A percentile compares a stretch with the other conserved stretches of the same genome.
phyloP scores from a whole-genome alignment of 2,329 filamentous ascomycete species.

The Penicillium hesseltinei region DNA sequence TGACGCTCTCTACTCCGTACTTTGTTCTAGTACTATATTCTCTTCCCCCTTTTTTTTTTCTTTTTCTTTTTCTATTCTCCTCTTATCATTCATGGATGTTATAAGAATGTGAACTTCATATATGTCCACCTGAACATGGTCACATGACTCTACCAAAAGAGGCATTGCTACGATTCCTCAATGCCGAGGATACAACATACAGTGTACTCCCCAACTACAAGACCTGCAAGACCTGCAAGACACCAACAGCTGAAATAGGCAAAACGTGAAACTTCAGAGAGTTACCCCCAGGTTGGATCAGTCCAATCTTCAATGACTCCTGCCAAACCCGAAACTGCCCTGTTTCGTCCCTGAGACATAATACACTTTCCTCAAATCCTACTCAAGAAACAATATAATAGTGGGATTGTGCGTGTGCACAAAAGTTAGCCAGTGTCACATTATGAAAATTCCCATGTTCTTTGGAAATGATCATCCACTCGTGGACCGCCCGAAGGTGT shows the following conservation, averaged over 20 bases:
- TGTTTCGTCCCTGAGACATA: slow-evolving; percentile 2
- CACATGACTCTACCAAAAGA: slow-evolving; percentile 5
- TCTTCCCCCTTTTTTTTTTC: neutral
- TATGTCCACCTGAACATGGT: neutral
- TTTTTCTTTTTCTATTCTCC: neutral
- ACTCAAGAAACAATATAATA: neutral
- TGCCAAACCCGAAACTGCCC: slow-evolving; percentile 1
- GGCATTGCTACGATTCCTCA: neutral
- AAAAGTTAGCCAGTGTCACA: slow-evolving; percentile 2
- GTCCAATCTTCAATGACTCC: neutral
- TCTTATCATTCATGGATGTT: neutral
- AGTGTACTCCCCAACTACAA: neutral
- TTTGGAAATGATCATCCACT: neutral
- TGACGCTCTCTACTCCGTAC: neutral
- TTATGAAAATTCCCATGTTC: neutral
- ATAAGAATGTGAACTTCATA: neutral
- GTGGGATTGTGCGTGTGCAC: neutral
- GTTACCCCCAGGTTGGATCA: neutral
- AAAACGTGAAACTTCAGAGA: neutral
- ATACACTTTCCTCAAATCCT: neutral
- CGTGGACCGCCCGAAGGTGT: neutral
- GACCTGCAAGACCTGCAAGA: neutral
- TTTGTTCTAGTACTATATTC: neutral
- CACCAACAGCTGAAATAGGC: neutral
- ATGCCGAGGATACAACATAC: neutral